These are phyloP conservation scores for Suillus plorans DNA, from an alignment of 768 basidiomycete genomes.

Conservation along the genomic window DNA sequence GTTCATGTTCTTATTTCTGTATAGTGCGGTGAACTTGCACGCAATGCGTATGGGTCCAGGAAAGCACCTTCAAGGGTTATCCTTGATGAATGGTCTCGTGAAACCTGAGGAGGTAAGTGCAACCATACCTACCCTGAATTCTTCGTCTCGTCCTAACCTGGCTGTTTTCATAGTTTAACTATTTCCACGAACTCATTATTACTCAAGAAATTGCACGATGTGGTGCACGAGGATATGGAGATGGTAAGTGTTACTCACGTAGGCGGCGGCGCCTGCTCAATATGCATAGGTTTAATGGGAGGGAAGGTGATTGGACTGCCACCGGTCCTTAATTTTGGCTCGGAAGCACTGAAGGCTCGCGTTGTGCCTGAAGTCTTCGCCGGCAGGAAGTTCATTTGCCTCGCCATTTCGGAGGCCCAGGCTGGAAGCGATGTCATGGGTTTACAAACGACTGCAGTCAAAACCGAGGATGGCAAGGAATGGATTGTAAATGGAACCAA, in stretches of 20 bases:
- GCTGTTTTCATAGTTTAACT: conserved; percentile 47
- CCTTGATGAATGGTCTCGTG: conserved; percentile 70
- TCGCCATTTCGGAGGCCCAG: conserved; percentile 77
- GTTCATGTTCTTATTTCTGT: neutral
- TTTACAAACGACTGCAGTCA: conserved; percentile 57
- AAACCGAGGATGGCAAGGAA: conserved; percentile 64
- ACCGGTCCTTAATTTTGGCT: conserved; percentile 68
- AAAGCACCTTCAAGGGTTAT: conserved; percentile 77
- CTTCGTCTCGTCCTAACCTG: conserved; percentile 11
- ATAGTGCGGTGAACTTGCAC: conserved; percentile 68
- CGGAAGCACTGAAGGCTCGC: conserved; percentile 48
- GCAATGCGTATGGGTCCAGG: conserved; percentile 94
- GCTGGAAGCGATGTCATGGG: conserved; percentile 72
- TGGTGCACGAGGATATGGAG: conserved; percentile 63
- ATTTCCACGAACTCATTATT: conserved; percentile 72
- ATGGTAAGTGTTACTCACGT: conserved; percentile 39
- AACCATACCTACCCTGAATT: neutral
- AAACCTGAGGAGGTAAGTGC: conserved; percentile 66
- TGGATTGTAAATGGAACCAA: conserved; percentile 76
- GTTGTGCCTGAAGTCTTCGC: conserved; percentile 51
- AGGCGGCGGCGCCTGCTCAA: neutral
- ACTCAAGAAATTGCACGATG: conserved; percentile 61
- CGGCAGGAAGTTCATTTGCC: conserved; percentile 68
- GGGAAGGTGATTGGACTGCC: conserved; percentile 72
- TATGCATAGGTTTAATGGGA: conserved; percentile 39